Percentiles rank a stretch among this genome's conserved stretches.
phyloP scores from a whole-genome alignment of 345 rosid genomes.

The Sisymbrium irio region DNA sequence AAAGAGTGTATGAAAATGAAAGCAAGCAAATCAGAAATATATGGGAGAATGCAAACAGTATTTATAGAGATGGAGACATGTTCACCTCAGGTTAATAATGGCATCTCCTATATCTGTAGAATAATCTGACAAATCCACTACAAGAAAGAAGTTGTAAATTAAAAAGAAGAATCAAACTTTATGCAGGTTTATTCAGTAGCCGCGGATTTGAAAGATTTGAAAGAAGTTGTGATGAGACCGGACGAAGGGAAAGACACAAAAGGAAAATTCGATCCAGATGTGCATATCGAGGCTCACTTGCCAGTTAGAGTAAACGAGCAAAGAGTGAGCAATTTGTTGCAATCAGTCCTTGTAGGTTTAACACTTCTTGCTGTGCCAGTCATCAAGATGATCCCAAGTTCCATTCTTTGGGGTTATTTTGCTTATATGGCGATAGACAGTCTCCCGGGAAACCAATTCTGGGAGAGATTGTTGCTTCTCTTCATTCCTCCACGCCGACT shows the following conservation, averaged over 20 bases:
- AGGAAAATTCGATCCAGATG: slow-evolving; percentile 61
- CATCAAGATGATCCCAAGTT: slow-evolving; percentile 75
- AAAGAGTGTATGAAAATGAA: slow-evolving; percentile 61
- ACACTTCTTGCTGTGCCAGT: slow-evolving; percentile 60
- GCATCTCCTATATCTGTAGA: background rate
- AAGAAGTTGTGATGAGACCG: slow-evolving; percentile 59
- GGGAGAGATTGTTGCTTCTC: slow-evolving; percentile 73
- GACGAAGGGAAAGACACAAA: slow-evolving; percentile 36
- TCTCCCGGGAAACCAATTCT: slow-evolving; percentile 87
- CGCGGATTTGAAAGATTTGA: slow-evolving; percentile 59
- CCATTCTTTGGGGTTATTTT: slow-evolving; percentile 87
- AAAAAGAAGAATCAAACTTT: background rate
- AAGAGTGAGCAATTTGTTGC: slow-evolving; percentile 75
- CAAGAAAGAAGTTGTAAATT: background rate
- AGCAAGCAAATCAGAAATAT: slow-evolving; percentile 65
- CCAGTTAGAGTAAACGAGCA: slow-evolving; percentile 88
- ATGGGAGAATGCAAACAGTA: slow-evolving; percentile 75
- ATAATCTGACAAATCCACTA: background rate
- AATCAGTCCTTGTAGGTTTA: slow-evolving; percentile 62
- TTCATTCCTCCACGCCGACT: slow-evolving; percentile 61
- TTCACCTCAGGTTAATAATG: slow-evolving; percentile 26
- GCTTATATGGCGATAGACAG: slow-evolving; percentile 90
- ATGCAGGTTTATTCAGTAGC: slow-evolving; percentile 42
- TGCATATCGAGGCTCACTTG: slow-evolving; percentile 73
- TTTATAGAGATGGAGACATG: slow-evolving; percentile 43